phyloP scores from a whole-genome alignment of 257 asterid species.

The Voacanga thouarsii region DNA sequence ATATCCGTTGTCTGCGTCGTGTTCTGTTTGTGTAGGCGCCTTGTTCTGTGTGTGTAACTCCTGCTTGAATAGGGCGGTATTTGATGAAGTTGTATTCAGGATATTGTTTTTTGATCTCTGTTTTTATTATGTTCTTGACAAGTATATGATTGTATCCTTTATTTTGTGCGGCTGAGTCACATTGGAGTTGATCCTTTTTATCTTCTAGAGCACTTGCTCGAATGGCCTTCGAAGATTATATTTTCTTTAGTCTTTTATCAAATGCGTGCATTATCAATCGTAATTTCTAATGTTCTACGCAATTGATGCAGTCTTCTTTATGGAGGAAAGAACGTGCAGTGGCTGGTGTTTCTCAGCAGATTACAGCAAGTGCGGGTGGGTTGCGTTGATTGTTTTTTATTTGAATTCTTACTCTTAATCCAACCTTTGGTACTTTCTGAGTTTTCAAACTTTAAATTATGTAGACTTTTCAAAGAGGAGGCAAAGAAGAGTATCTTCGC shows the following conservation, averaged over 20 bases:
- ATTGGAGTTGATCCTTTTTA: background rate
- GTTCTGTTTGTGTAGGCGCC: no score
- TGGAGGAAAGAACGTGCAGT: constrained; percentile 38
- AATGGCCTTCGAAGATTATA: background rate
- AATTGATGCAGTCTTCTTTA: constrained; percentile 49
- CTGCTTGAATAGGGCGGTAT: background rate
- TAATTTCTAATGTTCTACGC: constrained; percentile 8
- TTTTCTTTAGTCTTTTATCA: background rate
- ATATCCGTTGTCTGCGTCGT: no score
- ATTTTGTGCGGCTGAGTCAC: background rate
- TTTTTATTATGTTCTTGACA: background rate
- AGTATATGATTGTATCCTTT: background rate
- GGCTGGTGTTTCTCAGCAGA: constrained; percentile 35
- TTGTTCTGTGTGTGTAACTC: no score
- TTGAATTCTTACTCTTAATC: constrained; percentile 7
- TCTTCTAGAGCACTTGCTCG: background rate
- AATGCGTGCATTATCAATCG: background rate
- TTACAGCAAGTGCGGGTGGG: constrained; percentile 77
- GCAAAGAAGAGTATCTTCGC: constrained; percentile 45
- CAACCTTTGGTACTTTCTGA: background rate
- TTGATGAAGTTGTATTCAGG: background rate
- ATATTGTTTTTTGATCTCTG: background rate
- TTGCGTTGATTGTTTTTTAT: constrained; percentile 26
- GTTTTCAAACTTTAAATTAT: constrained; percentile 17
- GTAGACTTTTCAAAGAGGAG: constrained; percentile 75